Base-by-base conservation (phyloP, 805 yeast genomes). In the Candida golubevii region DNA sequence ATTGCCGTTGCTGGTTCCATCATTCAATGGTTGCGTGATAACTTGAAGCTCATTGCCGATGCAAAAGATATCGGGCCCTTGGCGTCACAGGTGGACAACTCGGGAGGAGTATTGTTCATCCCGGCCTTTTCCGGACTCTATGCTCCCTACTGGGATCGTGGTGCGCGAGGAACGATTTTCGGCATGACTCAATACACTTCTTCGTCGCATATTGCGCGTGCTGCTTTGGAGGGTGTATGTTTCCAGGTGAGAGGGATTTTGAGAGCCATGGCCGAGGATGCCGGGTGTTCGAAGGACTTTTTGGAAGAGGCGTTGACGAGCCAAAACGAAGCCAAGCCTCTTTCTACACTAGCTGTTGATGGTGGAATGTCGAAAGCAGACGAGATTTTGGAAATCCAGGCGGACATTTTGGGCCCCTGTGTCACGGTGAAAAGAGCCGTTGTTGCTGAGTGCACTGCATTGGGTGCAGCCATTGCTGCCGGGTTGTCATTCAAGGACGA, bases 391-490 rank as follows among this genome's bases (percentile, higher is more conserved):
- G 96, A 88, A 70, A 88, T 90, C 51, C 97, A 90, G 67, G 85
- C 96, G 7, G 95, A 90, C 62, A 83, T 90, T 49, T 73, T 88
- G 54, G 97, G 97, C 3, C 91, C 93, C 1, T 80, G 89, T 66
- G 86, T 83, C 33, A 80, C 82, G 26, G 91, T 90, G 35, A 78
- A 79, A 54, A 75, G 97, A 56, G 89, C 97, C 1, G 77, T 80
- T 29, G 85, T 83, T 62, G 72, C 88, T 31, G 98, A 90, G 66
- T 88, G 96, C 61, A 90, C 97, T 6, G 97, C 97, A 0, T 75
- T 90, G 50, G 98, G 98, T 27, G 96, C 96, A 7, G 97, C 97
- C 5, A 85, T 91, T 53, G 97, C 97, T 27, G 96, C 98, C 3
- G 96, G 97, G 10, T 69, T 89, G 57, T 69, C 78, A 12, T 68